Percentiles rank a stretch among this genome's conserved stretches.
phyloP scores from a whole-genome alignment of 2,329 filamentous ascomycete genomes.

The Pseudogymnoascus sp. region DNA sequence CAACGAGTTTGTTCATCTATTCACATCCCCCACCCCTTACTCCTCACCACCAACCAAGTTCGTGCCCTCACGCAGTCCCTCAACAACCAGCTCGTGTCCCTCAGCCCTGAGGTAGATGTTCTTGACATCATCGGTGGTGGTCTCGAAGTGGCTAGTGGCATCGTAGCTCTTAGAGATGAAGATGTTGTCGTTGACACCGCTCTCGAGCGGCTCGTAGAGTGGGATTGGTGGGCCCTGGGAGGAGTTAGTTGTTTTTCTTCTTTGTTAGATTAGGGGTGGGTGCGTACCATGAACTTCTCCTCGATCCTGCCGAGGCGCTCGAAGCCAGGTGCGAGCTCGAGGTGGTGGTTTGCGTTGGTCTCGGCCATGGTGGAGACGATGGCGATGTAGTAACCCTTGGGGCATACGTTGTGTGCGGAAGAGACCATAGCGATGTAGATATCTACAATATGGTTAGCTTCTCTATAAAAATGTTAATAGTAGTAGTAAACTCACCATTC shows the following conservation, averaged over 20 bases:
- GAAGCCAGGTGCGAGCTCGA: conserved; percentile 86
- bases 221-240: conserved; percentile 69
- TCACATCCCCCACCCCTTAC: conserved; percentile 29
- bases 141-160: conserved; percentile 96
- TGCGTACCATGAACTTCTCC: conserved; percentile 83
- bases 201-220: conserved; percentile 81
- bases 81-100: conserved; percentile 78
- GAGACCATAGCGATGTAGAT: conserved; percentile 97
- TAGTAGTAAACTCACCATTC: conserved; percentile 56
- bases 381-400: conserved; percentile 97
- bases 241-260: conserved; percentile 5
- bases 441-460: conserved; percentile 43
- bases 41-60: conserved; percentile 61
- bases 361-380: conserved; percentile 98
- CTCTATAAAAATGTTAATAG: background rate
- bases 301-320: conserved; percentile 88
- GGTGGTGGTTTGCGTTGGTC: conserved; percentile 81
- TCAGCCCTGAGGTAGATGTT: conserved; percentile 82
- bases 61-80: conserved; percentile 73
- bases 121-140: conserved; percentile 78
- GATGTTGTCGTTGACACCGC: conserved; percentile 78
- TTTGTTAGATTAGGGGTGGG: background rate
- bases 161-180: conserved; percentile 99
- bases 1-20: conserved; percentile 8
- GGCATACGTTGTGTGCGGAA: conserved; percentile 93